Evolutionary conservation across 2,329 filamentous ascomycete species (phyloP).

Genomic region (Verticillium zaregamsianum): DNA sequence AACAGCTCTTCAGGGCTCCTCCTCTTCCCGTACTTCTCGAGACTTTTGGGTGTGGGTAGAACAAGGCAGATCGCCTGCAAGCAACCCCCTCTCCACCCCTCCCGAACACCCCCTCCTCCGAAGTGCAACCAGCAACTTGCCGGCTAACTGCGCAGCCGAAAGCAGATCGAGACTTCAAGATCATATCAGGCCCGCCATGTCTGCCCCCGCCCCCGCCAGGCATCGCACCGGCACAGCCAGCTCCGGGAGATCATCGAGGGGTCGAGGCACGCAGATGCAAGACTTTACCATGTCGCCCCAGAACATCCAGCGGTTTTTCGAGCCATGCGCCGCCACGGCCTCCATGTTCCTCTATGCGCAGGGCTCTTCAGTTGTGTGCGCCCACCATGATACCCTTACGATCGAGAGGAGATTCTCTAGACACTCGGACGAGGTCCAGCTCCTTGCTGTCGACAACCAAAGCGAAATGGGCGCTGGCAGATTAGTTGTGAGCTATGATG

Average conservation of each 20-base stretch:
- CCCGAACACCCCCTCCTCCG: constrained; percentile 16
- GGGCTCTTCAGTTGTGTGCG: constrained; percentile 75
- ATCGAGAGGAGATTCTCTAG: constrained; percentile 82
- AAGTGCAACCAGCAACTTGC: constrained; percentile 14
- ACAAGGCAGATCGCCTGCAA: constrained; percentile 6
- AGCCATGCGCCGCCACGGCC: constrained; percentile 85
- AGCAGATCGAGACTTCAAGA: constrained; percentile 17
- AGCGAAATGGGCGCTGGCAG: constrained; percentile 83
- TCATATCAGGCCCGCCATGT: constrained; percentile 49
- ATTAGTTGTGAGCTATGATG: constrained; percentile 89
- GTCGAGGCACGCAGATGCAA: constrained; percentile 38
- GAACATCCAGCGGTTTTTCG: constrained; percentile 57
- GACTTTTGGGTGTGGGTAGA: constrained; percentile 8
- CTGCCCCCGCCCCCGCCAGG: constrained; percentile 50
- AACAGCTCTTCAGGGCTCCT: constrained; percentile 15
- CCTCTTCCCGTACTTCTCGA: background rate
- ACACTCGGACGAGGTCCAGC: constrained; percentile 76
- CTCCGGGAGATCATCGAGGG: constrained; percentile 51
- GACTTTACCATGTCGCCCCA: constrained; percentile 51
- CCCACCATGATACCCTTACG: constrained; percentile 87
- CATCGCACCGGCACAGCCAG: constrained; percentile 57
- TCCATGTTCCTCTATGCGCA: constrained; percentile 88
- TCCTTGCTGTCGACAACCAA: constrained; percentile 85
- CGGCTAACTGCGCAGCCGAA: constrained; percentile 19
- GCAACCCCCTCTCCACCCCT: background rate